Evolutionary conservation across 2,329 filamentous ascomycete species (phyloP), one percentile per base, ranked within the genome.

Genomic region (Monilinia laxa): DNA sequence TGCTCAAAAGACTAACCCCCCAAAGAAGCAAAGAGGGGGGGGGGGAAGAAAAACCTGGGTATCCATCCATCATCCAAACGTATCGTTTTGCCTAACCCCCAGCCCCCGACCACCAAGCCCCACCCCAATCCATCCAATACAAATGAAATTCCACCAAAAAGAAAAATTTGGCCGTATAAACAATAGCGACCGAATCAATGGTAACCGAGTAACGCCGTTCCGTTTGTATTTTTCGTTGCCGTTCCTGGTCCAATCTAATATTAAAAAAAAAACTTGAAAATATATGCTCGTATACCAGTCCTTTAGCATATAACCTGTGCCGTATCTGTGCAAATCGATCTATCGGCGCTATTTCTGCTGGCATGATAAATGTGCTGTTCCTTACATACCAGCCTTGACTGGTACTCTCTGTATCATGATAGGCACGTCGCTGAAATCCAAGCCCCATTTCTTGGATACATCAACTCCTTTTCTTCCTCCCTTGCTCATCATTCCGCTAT

Each of bases 351-450:
- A 14, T 20, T 49, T 31, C 14, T 47, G 23, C 47, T 25, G 5
- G 31, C 6, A 23, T 12, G 3, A 23, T 11, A 23, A 51, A 35
- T 51, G 9, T 23, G 20, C 12, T 49, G 12, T 47, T 49, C 58
- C 10, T 62, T 20, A 62, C 14, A 51, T 38, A 38, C 58, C 58
- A 62, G 58, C 45, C 10, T 31, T 47, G 20, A 62, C 45, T 52
- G 58, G 58, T 49, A 70, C 67, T 25, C 66, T 47, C 57, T 69
- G 70, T 60, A 73, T 55, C 23, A 73, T 65, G 11, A 73, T 66
- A 10, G 72, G 73, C n/a, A 72, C 70, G 67, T 73, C 71, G 54
- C 65, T 70, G 9, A 73, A 68, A 66, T 73, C 72, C 42, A 73
- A 62, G 1, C 72, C 73, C 64, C 67, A 73, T 6, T 52, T 28